A percentile compares a stretch with the other conserved stretches of the same genome.
Conservation (phyloP, 192 early-diverging fungal species). For the Linnemannia schmuckeri region DNA sequence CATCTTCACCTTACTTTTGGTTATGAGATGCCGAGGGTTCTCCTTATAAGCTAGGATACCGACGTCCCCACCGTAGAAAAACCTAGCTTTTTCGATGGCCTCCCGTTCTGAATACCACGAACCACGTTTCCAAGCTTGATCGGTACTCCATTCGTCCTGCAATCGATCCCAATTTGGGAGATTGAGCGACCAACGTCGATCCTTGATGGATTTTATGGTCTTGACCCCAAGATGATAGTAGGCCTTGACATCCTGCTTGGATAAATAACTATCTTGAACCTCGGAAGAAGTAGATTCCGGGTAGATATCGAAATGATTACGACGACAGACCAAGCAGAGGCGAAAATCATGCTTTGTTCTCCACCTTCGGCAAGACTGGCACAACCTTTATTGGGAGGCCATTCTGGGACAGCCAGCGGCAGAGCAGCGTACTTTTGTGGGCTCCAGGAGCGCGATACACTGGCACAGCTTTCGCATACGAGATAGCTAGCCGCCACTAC, state of each 20-base stretch:
- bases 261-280: not conserved
- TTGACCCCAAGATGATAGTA: not conserved
- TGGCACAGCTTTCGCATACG: not conserved
- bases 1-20: no score
- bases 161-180: not conserved
- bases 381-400: not conserved
- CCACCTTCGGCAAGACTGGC: not conserved
- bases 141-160: not conserved
- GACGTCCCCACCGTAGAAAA: not conserved
- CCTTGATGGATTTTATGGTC: not conserved
- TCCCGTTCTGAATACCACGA: not conserved
- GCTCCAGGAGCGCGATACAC: not conserved
- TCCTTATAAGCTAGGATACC: not conserved
- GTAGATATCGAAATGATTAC: not conserved
- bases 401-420: not conserved
- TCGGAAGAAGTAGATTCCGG: not conserved
- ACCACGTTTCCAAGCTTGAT: not conserved
- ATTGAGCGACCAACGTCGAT: not conserved
- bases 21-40: not conserved
- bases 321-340: not conserved
- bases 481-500: not conserved
- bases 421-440: not conserved
- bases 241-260: not conserved
- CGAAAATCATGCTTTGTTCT: not conserved
- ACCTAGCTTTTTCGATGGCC: not conserved